Evolutionary conservation across 2,329 filamentous ascomycete genomes (phyloP).

Genomic region (Penicillium glabrum): DNA sequence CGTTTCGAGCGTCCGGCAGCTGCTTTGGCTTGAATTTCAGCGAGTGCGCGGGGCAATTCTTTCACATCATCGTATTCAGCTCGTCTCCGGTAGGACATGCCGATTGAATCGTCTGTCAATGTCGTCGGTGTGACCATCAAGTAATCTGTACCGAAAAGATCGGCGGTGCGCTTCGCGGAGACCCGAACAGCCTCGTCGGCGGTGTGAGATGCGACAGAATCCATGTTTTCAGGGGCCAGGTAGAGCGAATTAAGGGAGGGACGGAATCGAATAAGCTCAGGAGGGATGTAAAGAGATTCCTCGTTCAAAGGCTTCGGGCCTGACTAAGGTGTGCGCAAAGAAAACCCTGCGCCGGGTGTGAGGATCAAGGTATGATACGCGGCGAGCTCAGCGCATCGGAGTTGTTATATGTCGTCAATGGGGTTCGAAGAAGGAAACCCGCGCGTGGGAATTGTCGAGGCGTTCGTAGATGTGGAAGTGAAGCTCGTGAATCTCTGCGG

Average conservation of each 20-base stretch:
- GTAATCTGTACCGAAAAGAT: conserved; percentile 50
- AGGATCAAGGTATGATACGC: not conserved
- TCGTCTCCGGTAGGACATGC: conserved; percentile 47
- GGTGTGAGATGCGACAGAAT: conserved; percentile 28
- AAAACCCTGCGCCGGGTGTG: conserved; percentile 16
- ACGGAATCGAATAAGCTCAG: not conserved
- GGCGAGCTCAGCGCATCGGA: not conserved
- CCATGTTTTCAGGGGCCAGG: conserved; percentile 24
- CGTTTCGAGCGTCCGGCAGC: conserved; percentile 65
- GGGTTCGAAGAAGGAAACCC: not conserved
- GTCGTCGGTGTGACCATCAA: conserved; percentile 45
- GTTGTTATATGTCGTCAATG: not conserved
- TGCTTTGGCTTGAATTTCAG: conserved; percentile 72
- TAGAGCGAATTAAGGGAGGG: not conserved
- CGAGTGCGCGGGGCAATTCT: conserved; percentile 73
- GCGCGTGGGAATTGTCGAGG: not conserved
- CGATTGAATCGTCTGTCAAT: conserved; percentile 43
- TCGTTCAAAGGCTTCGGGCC: conserved; percentile 3
- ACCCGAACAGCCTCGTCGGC: conserved; percentile 40
- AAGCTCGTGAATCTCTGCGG: conserved; percentile 14
- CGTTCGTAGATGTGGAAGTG: conserved; percentile 1
- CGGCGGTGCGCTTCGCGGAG: conserved; percentile 47
- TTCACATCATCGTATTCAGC: conserved; percentile 75
- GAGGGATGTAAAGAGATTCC: not conserved
- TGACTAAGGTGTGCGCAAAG: conserved; percentile 12